Percentiles rank a stretch among this genome's conserved stretches.
These are phyloP conservation scores for Ogataea thermomethanolica DNA, from an alignment of 805 yeast genomes.

Conservation along the genomic window DNA sequence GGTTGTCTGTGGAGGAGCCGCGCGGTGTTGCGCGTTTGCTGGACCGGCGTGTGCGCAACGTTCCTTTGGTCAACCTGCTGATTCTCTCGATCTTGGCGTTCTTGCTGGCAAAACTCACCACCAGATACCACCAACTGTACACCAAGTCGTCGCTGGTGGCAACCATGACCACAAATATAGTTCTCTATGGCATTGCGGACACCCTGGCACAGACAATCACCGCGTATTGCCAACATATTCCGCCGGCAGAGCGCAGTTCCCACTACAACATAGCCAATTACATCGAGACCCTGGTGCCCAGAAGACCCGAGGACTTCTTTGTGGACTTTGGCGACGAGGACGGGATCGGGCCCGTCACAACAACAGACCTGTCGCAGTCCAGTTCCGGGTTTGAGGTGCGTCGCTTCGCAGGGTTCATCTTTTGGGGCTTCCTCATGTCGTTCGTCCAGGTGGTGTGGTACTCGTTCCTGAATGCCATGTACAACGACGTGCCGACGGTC, in stretches of 20 bases:
- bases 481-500: constrained; percentile 76
- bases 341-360: neutral
- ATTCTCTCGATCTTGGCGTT: constrained; percentile 48
- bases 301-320: constrained; percentile 26
- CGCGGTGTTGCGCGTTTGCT: too few species aligned
- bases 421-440: constrained; percentile 85
- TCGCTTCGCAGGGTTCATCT: constrained; percentile 72
- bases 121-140: constrained; percentile 59
- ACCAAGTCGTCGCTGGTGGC: constrained; percentile 66
- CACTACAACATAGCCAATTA: constrained; percentile 20
- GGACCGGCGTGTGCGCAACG: constrained; percentile 27
- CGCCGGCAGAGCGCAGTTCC: constrained; percentile 14
- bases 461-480: constrained; percentile 69
- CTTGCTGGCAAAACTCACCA: constrained; percentile 50
- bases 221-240: constrained; percentile 19
- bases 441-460: constrained; percentile 90
- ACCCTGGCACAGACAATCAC: constrained; percentile 77
- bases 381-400: constrained; percentile 51
- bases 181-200: constrained; percentile 88
- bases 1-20: constrained; percentile 1
- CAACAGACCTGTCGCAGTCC: neutral
- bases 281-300: constrained; percentile 16
- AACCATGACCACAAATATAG: constrained; percentile 73
- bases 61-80: constrained; percentile 56
- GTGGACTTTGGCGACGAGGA: constrained; percentile 32